Evolutionary conservation across 148 eudicot species (phyloP).

Genomic region (Oxyria digyna): DNA sequence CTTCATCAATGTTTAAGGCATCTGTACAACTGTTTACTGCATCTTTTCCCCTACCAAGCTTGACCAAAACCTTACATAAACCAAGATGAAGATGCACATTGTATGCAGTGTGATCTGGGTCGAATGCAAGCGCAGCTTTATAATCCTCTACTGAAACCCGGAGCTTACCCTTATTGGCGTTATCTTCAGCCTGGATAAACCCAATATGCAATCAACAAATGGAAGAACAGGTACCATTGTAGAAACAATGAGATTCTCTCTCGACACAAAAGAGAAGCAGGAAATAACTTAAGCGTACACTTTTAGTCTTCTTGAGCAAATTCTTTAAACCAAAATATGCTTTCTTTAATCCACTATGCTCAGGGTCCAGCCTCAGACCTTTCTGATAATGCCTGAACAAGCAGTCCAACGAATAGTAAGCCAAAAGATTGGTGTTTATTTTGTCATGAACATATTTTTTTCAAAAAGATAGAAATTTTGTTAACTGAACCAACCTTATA

Average conservation of each 20-base stretch:
- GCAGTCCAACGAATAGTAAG: conserved; percentile 10
- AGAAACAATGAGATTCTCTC: not conserved
- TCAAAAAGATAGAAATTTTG: not conserved
- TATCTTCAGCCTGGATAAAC: conserved; percentile 57
- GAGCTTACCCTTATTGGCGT: conserved; percentile 68
- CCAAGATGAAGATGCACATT: conserved; percentile 92
- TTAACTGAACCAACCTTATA: conserved; percentile 34
- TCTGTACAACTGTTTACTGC: conserved; percentile 65
- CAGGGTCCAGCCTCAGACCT: conserved; percentile 91
- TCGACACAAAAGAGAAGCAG: not conserved
- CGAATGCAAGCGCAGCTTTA: conserved; percentile 75
- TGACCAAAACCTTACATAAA: conserved; percentile 76
- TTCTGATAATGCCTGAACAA: conserved; percentile 79
- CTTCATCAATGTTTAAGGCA: conserved; percentile 69
- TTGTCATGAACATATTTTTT: not conserved
- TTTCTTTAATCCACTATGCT: conserved; percentile 83
- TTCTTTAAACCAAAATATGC: conserved; percentile 88
- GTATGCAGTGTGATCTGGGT: conserved; percentile 67
- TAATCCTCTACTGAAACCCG: conserved; percentile 87
- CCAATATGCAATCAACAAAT: not conserved
- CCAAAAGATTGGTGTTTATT: not conserved
- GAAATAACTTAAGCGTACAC: conserved; percentile 27
- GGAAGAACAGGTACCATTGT: not conserved
- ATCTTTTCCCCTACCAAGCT: conserved; percentile 84
- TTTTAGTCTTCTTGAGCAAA: conserved; percentile 78